Conservation (phyloP, 805 yeast genomes). For the Starmera pachycereana region DNA sequence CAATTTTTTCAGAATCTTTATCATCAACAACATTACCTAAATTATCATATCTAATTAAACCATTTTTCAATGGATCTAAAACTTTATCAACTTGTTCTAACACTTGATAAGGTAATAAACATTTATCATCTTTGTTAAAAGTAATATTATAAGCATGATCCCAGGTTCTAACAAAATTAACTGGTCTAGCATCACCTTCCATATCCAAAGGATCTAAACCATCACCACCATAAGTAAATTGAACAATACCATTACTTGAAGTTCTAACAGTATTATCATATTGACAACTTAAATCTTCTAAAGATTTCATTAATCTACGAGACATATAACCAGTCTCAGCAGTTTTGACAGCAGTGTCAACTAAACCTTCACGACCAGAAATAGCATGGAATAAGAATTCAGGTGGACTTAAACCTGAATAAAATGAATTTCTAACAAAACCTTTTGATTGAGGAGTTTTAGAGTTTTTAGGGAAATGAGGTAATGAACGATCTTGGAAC, state of each 20-base stretch:
- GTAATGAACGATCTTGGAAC: constrained; percentile 96
- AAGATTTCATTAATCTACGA: constrained; percentile 92
- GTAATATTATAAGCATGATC: constrained; percentile 78
- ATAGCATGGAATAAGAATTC: constrained; percentile 97
- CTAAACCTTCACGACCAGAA: constrained; percentile 99
- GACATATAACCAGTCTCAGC: constrained; percentile 99
- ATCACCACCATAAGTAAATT: constrained; percentile 97
- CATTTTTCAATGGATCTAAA: constrained; percentile 50
- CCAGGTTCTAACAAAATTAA: constrained; percentile 91
- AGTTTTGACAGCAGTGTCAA: constrained; percentile 98
- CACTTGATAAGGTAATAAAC: constrained; percentile 65
- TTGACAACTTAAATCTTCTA: constrained; percentile 89
- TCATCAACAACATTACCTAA: constrained; percentile 42
- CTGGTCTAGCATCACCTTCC: constrained; percentile 99
- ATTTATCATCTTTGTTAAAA: constrained; percentile 39
- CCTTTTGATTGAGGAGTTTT: constrained; percentile 98
- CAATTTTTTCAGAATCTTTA: constrained; percentile 39
- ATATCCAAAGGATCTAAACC: constrained; percentile 96
- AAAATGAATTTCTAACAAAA: constrained; percentile 93
- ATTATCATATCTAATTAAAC: constrained; percentile 61
- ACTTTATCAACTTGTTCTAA: constrained; percentile 41
- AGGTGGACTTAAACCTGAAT: constrained; percentile 88
- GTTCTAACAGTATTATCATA: constrained; percentile 94
- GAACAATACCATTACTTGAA: constrained; percentile 93
- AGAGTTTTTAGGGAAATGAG: constrained; percentile 92